Conservation (phyloP, 495 filamentous ascomycete species). For the Apiosordaria backusii region DNA sequence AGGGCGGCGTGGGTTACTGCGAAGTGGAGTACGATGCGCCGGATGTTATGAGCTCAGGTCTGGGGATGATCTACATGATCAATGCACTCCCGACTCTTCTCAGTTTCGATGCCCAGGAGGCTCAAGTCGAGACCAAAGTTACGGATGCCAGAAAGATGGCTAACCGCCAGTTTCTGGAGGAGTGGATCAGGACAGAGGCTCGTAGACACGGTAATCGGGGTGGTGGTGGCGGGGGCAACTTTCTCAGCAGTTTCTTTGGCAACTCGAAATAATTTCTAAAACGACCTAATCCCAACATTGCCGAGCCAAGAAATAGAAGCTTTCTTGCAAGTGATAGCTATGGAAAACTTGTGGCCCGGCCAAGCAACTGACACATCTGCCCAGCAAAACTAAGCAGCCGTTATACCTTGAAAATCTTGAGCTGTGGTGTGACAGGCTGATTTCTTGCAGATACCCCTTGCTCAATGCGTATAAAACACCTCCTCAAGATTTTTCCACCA, state of each 20-base stretch:
- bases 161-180: slow-evolving; percentile 50
- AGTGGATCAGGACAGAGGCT: slow-evolving; percentile 59
- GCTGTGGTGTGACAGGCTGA: neutral
- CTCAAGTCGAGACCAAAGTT: slow-evolving; percentile 53
- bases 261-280: slow-evolving; percentile 11
- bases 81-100: slow-evolving; percentile 65
- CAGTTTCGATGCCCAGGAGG: slow-evolving; percentile 59
- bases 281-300: neutral
- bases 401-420: too few species aligned
- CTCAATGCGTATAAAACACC: slow-evolving; percentile 62
- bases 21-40: slow-evolving; percentile 62
- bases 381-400: too few species aligned
- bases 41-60: slow-evolving; percentile 50
- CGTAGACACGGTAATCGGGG: slow-evolving; percentile 48
- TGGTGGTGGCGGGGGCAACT: slow-evolving; percentile 32
- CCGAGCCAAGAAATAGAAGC: neutral
- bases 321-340: neutral
- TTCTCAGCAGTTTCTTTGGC: slow-evolving; percentile 47
- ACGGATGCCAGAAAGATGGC: slow-evolving; percentile 51
- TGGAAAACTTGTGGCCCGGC: neutral
- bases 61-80: slow-evolving; percentile 59
- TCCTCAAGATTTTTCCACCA: slow-evolving; percentile 74
- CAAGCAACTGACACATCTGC: neutral
- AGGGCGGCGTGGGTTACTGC: slow-evolving; percentile 58
- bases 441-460: neutral